phyloP scores from a whole-genome alignment of 2,329 filamentous ascomycete genomes.

The Shiraia bambusicola region DNA sequence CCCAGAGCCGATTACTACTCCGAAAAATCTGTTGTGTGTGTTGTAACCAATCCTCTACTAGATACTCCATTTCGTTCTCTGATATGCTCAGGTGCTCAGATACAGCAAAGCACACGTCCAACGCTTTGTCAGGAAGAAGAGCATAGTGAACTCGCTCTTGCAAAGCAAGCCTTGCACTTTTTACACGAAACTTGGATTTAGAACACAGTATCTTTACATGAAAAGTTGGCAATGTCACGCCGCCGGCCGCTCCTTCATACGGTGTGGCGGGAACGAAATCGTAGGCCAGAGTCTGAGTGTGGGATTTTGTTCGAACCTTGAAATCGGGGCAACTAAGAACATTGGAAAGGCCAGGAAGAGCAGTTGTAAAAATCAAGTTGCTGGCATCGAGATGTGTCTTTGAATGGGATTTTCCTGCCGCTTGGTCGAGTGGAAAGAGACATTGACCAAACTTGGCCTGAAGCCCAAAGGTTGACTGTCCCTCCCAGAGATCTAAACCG shows the following conservation, averaged over 20 bases:
- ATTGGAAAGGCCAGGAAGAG: conserved; percentile 24
- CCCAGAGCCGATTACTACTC: conserved; percentile 31
- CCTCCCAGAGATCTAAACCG: conserved; percentile 12
- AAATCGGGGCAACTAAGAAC: conserved; percentile 22
- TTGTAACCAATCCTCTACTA: conserved; percentile 20
- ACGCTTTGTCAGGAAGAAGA: conserved; percentile 31
- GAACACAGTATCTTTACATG: conserved; percentile 21
- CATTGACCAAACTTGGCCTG: conserved; percentile 28
- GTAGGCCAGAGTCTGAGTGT: conserved; percentile 23
- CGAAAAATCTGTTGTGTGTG: conserved; percentile 26
- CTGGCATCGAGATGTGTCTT: background rate
- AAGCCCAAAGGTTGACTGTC: conserved; percentile 16
- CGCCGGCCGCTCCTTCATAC: conserved; percentile 8
- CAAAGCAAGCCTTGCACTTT: conserved; percentile 24
- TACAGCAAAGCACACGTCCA: conserved; percentile 32
- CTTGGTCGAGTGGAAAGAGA: conserved; percentile 20
- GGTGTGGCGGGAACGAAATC: conserved; percentile 27
- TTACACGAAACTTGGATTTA: conserved; percentile 15
- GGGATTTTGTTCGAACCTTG: conserved; percentile 5
- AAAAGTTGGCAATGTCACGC: conserved; percentile 27
- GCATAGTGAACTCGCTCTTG: conserved; percentile 29
- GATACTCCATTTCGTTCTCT: conserved; percentile 8
- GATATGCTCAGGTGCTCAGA: conserved; percentile 17
- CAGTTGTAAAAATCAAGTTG: conserved; percentile 17
- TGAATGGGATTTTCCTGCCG: conserved; percentile 2